These are phyloP conservation scores for Juglanconis sp. DNA, from an alignment of 2,329 filamentous ascomycete species.

Conservation along the genomic window DNA sequence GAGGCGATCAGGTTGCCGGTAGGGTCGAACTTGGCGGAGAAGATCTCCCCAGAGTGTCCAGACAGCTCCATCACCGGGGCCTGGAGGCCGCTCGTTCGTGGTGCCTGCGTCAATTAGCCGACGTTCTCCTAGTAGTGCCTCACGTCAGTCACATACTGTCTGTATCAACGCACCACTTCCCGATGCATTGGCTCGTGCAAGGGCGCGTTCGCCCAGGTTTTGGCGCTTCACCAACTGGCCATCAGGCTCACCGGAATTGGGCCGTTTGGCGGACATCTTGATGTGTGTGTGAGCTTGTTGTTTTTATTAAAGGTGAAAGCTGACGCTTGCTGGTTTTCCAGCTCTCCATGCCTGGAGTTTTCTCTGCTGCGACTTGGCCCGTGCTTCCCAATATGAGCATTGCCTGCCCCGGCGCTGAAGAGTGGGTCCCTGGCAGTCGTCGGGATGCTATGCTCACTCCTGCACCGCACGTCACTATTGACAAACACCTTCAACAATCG, in stretches of 20 bases:
- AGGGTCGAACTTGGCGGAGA: slow-evolving; percentile 84
- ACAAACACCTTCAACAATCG: background rate
- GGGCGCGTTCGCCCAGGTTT: slow-evolving; percentile 57
- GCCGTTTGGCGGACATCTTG: slow-evolving; percentile 85
- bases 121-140: slow-evolving; percentile 15
- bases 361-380: slow-evolving; percentile 5
- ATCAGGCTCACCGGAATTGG: slow-evolving; percentile 79
- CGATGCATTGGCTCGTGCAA: slow-evolving; percentile 50
- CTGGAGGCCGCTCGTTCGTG: slow-evolving; percentile 77
- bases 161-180: slow-evolving; percentile 47
- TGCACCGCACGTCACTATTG: background rate
- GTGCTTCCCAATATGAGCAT: slow-evolving; percentile 2
- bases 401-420: slow-evolving; percentile 7
- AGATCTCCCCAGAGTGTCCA: slow-evolving; percentile 81
- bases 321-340: background rate
- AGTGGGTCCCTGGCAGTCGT: no score
- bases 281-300: background rate
- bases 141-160: slow-evolving; percentile 37
- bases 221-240: slow-evolving; percentile 85
- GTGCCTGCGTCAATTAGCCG: slow-evolving; percentile 50
- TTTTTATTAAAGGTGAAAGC: background rate
- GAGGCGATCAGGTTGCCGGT: slow-evolving; percentile 87
- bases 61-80: slow-evolving; percentile 92
- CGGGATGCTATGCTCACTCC: background rate
- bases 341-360: slow-evolving; percentile 10